Evolutionary conservation across 768 basidiomycete genomes (phyloP).

Genomic region (Lactarius vividus): DNA sequence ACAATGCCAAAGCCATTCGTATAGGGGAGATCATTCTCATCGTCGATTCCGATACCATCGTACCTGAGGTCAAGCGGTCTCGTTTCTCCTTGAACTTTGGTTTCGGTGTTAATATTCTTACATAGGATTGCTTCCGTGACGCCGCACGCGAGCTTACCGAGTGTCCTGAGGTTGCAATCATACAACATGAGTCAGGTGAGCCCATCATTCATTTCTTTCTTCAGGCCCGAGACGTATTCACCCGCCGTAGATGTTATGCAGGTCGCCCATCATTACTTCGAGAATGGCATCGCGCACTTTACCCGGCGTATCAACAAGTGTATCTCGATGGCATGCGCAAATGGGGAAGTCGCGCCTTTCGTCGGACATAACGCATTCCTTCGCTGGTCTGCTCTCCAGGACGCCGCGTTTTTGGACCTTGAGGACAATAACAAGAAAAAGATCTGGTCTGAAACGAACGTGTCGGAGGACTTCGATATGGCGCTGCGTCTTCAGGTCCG

Average conservation of each 20-base stretch:
- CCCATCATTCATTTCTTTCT: not conserved
- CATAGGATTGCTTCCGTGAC: constrained; percentile 81
- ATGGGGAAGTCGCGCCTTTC: constrained; percentile 80
- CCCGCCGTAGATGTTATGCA: constrained; percentile 72
- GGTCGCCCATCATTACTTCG: constrained; percentile 85
- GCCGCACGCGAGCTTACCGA: constrained; percentile 82
- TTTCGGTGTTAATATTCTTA: not conserved
- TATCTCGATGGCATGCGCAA: constrained; percentile 77
- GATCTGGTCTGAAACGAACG: constrained; percentile 81
- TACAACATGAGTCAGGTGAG: constrained; percentile 82
- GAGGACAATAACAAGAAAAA: constrained; percentile 59
- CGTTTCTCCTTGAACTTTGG: not conserved
- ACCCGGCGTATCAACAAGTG: constrained; percentile 82
- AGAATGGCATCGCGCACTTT: constrained; percentile 87
- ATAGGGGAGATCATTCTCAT: constrained; percentile 79
- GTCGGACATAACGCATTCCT: constrained; percentile 90
- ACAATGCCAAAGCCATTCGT: constrained; percentile 70
- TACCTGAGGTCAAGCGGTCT: constrained; percentile 55
- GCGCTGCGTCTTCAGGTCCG: constrained; percentile 55
- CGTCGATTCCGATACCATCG: constrained; percentile 77
- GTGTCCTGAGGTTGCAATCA: constrained; percentile 81
- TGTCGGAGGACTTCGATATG: constrained; percentile 84
- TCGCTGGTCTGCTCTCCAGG: constrained; percentile 86
- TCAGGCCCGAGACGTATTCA: not conserved
- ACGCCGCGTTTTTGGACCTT: constrained; percentile 71